A percentile compares a stretch with the other conserved stretches of the same genome.
Evolutionary conservation across 805 yeast genomes (phyloP).

Genomic region (Kodamaea restingae): DNA sequence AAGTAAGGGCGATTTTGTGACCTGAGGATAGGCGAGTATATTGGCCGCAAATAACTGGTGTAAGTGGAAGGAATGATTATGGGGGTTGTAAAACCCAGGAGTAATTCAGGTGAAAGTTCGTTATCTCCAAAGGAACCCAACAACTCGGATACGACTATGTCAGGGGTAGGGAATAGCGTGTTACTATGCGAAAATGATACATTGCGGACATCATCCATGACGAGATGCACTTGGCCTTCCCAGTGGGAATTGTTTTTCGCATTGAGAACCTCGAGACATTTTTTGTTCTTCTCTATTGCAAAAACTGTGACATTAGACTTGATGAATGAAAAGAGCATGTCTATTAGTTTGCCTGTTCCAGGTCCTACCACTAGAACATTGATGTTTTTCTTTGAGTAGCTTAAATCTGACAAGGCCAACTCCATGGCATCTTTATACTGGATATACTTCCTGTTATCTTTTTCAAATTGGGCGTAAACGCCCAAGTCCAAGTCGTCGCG

Average conservation of each 20-base stretch:
- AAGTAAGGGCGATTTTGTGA: constrained; percentile 20
- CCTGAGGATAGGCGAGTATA: constrained; percentile 48
- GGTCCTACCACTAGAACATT: constrained; percentile 72
- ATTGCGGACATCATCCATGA: constrained; percentile 57
- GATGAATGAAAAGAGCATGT: constrained; percentile 24
- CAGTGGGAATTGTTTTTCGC: constrained; percentile 50
- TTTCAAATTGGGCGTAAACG: constrained; percentile 68
- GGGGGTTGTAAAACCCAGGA: constrained; percentile 28
- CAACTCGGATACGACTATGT: constrained; percentile 73
- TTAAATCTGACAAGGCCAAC: constrained; percentile 43
- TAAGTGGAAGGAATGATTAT: constrained; percentile 46
- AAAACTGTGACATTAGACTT: constrained; percentile 14
- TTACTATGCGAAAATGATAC: not conserved
- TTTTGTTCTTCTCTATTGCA: constrained; percentile 71
- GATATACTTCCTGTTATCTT: constrained; percentile 64
- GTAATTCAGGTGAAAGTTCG: constrained; percentile 82
- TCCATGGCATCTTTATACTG: constrained; percentile 63
- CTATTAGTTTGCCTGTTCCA: constrained; percentile 81
- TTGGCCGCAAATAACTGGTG: constrained; percentile 62
- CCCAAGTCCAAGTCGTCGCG: constrained; percentile 50
- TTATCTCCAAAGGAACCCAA: constrained; percentile 92
- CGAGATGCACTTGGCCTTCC: constrained; percentile 48
- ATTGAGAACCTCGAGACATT: constrained; percentile 50
- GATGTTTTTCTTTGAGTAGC: not conserved
- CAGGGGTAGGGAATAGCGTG: constrained; percentile 11